phyloP scores from a whole-genome alignment of 441 rosid genomes.

The Euphorbia celastroides region DNA sequence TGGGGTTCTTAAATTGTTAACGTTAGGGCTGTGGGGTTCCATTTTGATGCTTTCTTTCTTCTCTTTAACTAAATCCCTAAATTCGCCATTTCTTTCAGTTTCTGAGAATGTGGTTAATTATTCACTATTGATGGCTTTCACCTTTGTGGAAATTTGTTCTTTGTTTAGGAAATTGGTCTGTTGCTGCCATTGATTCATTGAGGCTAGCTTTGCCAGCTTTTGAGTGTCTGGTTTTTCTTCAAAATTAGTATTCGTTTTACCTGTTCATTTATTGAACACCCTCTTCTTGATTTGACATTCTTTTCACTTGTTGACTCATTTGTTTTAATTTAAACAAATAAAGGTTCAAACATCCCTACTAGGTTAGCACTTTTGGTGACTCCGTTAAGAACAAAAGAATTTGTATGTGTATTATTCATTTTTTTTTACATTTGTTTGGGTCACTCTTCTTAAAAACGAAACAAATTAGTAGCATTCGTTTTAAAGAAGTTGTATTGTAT shows the following conservation, averaged over 20 bases:
- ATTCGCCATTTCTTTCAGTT: not conserved
- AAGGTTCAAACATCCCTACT: too few species aligned
- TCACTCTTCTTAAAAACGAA: too few species aligned
- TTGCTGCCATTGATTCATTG: conserved; percentile 15
- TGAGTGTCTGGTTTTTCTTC: conserved; percentile 25
- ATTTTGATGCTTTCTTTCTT: not conserved
- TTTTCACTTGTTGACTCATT: too few species aligned
- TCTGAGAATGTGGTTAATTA: conserved; percentile 17
- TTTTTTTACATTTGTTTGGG: too few species aligned
- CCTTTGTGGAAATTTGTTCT: conserved; percentile 11
- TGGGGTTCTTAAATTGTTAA: not conserved
- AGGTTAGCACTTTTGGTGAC: too few species aligned
- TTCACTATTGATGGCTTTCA: conserved; percentile 17
- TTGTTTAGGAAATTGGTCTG: conserved; percentile 8
- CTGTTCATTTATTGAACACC: conserved; percentile 29
- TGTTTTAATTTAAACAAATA: too few species aligned
- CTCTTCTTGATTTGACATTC: conserved; percentile 21
- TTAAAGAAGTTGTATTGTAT: not conserved
- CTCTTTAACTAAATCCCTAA: not conserved
- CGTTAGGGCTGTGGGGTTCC: conserved; percentile 15
- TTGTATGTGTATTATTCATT: too few species aligned
- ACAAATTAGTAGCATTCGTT: not conserved
- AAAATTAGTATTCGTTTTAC: conserved; percentile 17
- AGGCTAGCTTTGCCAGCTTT: conserved; percentile 8
- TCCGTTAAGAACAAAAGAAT: too few species aligned